phyloP scores from a whole-genome alignment of 2,329 filamentous ascomycete genomes.

The Pseudomassariella vexata region DNA sequence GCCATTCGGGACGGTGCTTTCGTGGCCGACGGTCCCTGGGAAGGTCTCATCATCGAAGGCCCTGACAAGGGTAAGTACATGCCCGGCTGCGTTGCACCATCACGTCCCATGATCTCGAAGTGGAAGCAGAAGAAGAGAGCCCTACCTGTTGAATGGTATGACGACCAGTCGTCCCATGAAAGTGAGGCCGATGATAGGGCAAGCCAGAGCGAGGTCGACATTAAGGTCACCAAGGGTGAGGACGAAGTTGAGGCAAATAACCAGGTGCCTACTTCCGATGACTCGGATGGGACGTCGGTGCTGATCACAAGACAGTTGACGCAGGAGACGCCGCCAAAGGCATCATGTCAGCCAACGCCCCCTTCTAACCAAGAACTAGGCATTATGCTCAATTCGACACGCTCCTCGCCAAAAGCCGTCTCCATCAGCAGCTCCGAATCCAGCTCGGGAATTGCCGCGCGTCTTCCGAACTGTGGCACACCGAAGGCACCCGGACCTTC shows the following conservation, averaged over 20 bases:
- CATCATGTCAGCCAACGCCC: no score
- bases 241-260: no score
- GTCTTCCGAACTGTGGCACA: not conserved
- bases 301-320: slow-evolving; percentile 15
- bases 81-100: slow-evolving; percentile 11
- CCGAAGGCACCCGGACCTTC: not conserved
- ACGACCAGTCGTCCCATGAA: no score
- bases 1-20: not conserved
- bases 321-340: slow-evolving; percentile 9
- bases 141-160: no score
- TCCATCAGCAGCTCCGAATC: not conserved
- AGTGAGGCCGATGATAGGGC: not conserved
- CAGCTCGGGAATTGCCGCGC: not conserved
- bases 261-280: slow-evolving; percentile 8
- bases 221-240: not conserved
- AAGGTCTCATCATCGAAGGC: slow-evolving; percentile 14
- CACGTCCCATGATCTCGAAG: no score
- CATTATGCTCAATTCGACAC: slow-evolving; percentile 15
- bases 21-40: slow-evolving; percentile 16
- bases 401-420: slow-evolving; percentile 9
- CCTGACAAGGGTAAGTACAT: slow-evolving; percentile 12
- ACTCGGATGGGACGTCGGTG: slow-evolving; percentile 14
- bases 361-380: slow-evolving; percentile 17
- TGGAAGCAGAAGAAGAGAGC: no score
- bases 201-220: not conserved